These are phyloP conservation scores for Saccharum hybrid DNA, from an alignment of 202 grass and related monocot genomes.

Conservation along the genomic window DNA sequence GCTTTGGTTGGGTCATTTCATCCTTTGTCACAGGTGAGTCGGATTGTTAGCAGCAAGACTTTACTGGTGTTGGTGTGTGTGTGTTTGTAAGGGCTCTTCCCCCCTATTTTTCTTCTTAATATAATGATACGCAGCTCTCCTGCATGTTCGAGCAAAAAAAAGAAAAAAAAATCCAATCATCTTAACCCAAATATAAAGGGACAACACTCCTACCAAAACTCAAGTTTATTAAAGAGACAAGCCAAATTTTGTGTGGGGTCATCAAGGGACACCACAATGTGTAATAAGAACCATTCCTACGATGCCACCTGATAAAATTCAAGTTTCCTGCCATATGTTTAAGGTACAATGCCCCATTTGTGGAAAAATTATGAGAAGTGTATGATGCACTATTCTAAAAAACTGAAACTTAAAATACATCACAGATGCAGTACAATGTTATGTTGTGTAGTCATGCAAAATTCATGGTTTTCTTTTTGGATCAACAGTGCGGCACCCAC, in stretches of 20 bases:
- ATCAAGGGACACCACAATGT: constrained; percentile 5
- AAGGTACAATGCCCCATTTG: not conserved
- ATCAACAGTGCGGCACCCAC: not conserved
- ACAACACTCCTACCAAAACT: not conserved
- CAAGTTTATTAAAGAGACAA: not conserved
- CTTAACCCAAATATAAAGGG: not conserved
- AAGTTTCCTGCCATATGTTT: too few species aligned
- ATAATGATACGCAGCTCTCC: too few species aligned
- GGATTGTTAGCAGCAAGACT: too few species aligned
- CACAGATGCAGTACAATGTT: not conserved
- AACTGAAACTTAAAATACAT: not conserved
- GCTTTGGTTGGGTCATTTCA: too few species aligned
- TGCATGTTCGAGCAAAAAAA: too few species aligned
- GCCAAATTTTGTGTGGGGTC: not conserved
- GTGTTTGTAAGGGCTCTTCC: not conserved
- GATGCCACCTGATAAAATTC: too few species aligned
- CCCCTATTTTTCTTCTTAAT: too few species aligned
- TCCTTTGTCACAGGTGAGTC: too few species aligned
- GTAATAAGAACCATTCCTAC: too few species aligned
- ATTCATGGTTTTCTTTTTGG: not conserved
- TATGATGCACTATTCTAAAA: not conserved
- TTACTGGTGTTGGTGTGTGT: too few species aligned
- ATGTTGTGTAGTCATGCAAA: not conserved
- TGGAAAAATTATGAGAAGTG: not conserved
- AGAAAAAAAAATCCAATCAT: too few species aligned